phyloP scores from a whole-genome alignment of 768 basidiomycete genomes.

The Gautieria morchelliformis region DNA sequence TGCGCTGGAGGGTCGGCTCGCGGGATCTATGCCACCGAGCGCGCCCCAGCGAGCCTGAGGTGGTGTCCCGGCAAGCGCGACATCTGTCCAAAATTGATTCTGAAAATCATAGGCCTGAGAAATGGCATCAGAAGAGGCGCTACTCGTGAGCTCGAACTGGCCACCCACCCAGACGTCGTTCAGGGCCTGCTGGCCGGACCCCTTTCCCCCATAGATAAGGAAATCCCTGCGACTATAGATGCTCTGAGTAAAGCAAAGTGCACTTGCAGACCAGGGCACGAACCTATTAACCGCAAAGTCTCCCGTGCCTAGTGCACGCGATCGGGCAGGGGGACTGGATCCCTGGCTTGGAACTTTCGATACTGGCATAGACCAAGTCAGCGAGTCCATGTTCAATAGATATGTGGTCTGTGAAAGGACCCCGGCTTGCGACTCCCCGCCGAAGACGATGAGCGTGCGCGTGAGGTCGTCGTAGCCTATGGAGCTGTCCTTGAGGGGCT shows the following conservation, averaged over 20 bases:
- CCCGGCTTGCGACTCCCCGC: slow-evolving; percentile 61
- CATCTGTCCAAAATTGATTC: slow-evolving; percentile 67
- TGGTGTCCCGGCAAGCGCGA: slow-evolving; percentile 35
- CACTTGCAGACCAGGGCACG: slow-evolving; percentile 21
- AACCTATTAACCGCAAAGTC: slow-evolving; percentile 82
- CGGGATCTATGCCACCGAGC: slow-evolving; percentile 62
- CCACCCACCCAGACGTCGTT: slow-evolving; percentile 61
- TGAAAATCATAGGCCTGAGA: slow-evolving; percentile 71
- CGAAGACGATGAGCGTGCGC: slow-evolving; percentile 60
- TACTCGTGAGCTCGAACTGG: not conserved
- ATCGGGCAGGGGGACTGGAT: slow-evolving; percentile 48
- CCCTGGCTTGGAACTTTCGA: slow-evolving; percentile 26
- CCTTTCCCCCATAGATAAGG: slow-evolving; percentile 65
- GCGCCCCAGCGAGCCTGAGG: slow-evolving; percentile 65
- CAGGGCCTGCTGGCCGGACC: slow-evolving; percentile 39
- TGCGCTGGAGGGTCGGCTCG: slow-evolving; percentile 32
- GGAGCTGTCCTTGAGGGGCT: slow-evolving; percentile 62
- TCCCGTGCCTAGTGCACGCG: slow-evolving; percentile 50
- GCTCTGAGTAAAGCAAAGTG: slow-evolving; percentile 10
- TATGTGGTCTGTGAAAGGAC: slow-evolving; percentile 56
- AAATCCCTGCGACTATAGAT: slow-evolving; percentile 59
- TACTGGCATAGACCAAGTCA: slow-evolving; percentile 53
- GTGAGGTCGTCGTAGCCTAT: slow-evolving; percentile 46
- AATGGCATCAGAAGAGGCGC: not conserved
- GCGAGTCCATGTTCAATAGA: slow-evolving; percentile 50